Percentiles rank a stretch among this genome's conserved stretches.
Conservation (phyloP, 31 red algal species). For the Endocladia muricata region DNA sequence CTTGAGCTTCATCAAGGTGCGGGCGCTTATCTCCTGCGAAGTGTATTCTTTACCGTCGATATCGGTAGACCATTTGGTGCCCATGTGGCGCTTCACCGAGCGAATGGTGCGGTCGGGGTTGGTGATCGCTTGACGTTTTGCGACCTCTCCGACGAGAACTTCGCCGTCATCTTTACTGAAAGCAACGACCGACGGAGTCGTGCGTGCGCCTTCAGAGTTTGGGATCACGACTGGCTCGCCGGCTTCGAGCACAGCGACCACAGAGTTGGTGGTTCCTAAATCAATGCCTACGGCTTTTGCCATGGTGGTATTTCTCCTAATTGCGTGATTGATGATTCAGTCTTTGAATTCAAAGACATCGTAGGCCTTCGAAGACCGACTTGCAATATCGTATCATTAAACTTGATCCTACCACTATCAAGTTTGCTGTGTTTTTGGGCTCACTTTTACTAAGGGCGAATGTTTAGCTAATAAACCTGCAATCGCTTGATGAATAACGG, state of each 20-base stretch:
- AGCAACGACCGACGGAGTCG: slow-evolving; percentile 40
- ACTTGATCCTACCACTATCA: too few species aligned
- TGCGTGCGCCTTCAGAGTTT: slow-evolving; percentile 38
- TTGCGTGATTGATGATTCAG: too few species aligned
- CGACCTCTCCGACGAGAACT: background rate
- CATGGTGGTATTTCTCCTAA: too few species aligned
- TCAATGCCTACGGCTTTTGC: slow-evolving; percentile 42
- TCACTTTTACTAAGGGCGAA: too few species aligned
- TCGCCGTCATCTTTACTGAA: slow-evolving; percentile 35
- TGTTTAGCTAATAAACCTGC: too few species aligned
- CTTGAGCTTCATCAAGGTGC: slow-evolving; percentile 35
- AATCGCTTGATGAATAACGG: too few species aligned
- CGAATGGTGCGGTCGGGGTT: background rate
- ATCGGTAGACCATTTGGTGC: background rate
- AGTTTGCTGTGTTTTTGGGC: too few species aligned
- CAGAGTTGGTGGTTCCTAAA: slow-evolving; percentile 52
- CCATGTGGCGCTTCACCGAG: background rate
- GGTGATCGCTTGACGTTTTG: background rate
- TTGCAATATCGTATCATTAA: too few species aligned
- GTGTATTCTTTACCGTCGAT: background rate
- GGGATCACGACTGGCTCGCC: slow-evolving; percentile 40
- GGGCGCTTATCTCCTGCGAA: background rate
- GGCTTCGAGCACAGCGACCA: slow-evolving; percentile 44
- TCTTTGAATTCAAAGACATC: too few species aligned
- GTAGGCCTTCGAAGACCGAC: too few species aligned